Evolutionary conservation across 176 grass and related monocot species (phyloP).

Genomic region (Musa troglodytarum): DNA sequence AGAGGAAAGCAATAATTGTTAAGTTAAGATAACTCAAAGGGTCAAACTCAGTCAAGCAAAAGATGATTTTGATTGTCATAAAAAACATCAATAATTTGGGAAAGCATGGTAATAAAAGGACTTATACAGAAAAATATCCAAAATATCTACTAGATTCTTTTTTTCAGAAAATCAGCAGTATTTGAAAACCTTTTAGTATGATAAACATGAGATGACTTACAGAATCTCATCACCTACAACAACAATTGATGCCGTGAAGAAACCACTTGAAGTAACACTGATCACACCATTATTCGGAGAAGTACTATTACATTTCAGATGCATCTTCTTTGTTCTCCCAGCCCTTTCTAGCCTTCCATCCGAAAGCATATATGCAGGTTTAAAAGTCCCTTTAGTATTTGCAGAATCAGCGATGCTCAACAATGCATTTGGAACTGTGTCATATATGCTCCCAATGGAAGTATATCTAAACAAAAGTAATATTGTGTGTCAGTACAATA

Average conservation of each 20-base stretch:
- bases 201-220: constrained; percentile 46
- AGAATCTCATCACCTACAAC: constrained; percentile 83
- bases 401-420: constrained; percentile 48
- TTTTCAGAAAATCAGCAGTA: constrained; percentile 5
- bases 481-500: constrained; percentile 3
- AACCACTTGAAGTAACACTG: constrained; percentile 28
- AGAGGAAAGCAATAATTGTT: too few species aligned
- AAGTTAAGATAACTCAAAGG: not conserved
- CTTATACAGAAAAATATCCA: not conserved
- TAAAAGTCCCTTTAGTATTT: constrained; percentile 53
- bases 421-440: constrained; percentile 95
- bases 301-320: constrained; percentile 29
- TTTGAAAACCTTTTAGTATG: constrained; percentile 3
- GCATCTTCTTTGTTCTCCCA: constrained; percentile 72
- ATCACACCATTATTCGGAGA: constrained; percentile 49
- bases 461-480: constrained; percentile 61
- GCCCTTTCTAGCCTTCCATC: constrained; percentile 98
- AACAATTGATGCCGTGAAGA: constrained; percentile 61
- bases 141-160: not conserved
- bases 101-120: not conserved
- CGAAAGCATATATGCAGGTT: constrained; percentile 93
- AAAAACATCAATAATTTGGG: not conserved
- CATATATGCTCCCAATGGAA: constrained; percentile 97
- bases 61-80: not conserved
- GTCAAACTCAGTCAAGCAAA: not conserved